Percentiles rank a stretch among this genome's conserved stretches.
Conservation (phyloP, 2,329 filamentous ascomycete species). For the Aspergillus pseudonomiae region DNA sequence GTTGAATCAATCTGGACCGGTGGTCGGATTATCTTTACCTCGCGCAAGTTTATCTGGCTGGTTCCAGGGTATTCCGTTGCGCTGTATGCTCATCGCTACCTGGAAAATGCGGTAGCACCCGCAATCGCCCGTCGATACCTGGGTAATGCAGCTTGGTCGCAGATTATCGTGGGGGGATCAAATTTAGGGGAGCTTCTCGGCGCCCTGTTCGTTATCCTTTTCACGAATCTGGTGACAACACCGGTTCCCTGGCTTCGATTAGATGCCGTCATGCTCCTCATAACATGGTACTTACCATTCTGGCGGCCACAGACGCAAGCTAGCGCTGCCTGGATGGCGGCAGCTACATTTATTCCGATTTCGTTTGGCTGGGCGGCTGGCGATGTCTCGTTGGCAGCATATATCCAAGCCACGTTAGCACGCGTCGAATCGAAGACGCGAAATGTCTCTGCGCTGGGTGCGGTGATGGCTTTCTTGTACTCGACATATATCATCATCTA, state of each 20-base stretch:
- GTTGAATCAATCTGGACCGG: constrained; percentile 21
- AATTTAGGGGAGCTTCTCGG: constrained; percentile 21
- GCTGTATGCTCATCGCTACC: constrained; percentile 19
- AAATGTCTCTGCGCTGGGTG: constrained; percentile 18
- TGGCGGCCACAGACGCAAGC: constrained; percentile 14
- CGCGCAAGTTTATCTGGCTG: constrained; percentile 22
- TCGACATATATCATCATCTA: constrained; percentile 20
- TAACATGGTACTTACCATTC: constrained; percentile 21
- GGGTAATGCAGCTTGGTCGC: constrained; percentile 21
- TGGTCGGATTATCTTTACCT: constrained; percentile 17
- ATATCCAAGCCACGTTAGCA: constrained; percentile 20
- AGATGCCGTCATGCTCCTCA: constrained; percentile 18
- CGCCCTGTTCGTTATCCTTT: constrained; percentile 18
- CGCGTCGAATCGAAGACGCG: constrained; percentile 17
- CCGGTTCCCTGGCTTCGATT: constrained; percentile 21
- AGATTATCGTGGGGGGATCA: constrained; percentile 21
- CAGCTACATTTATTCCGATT: constrained; percentile 18
- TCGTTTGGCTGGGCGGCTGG: constrained; percentile 22
- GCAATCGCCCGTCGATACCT: constrained; percentile 21
- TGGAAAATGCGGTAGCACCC: constrained; percentile 19
- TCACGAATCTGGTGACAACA: constrained; percentile 15
- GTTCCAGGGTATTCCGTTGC: constrained; percentile 19
- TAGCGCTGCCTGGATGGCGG: constrained; percentile 16
- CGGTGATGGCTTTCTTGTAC: constrained; percentile 21
- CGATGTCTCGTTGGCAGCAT: constrained; percentile 21